Conservation (phyloP, 169 alveolate genomes). For the Babesia ovata region DNA sequence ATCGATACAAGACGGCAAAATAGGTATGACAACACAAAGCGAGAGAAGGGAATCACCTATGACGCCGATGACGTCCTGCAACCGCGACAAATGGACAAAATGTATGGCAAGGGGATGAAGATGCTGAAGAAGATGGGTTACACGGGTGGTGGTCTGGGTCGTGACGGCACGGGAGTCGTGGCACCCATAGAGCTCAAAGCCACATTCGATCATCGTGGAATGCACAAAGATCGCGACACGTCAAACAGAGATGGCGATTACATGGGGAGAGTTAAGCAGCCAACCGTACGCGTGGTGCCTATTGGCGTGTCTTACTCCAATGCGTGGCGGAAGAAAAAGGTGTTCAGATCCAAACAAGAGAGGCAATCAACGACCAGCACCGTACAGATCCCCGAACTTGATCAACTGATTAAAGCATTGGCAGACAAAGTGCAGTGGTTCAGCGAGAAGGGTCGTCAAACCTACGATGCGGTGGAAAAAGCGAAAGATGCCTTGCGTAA, state of each 20-base stretch:
- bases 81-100: conserved; percentile 34
- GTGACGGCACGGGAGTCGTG: conserved; percentile 57
- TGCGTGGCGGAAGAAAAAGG: conserved; percentile 16
- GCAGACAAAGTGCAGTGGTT: conserved; percentile 18
- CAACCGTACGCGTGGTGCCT: not conserved
- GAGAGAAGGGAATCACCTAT: not conserved
- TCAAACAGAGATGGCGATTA: not conserved
- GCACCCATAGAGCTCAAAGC: conserved; percentile 39
- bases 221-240: conserved; percentile 14
- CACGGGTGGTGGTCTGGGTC: conserved; percentile 68
- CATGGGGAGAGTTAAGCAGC: not conserved
- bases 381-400: not conserved
- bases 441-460: not conserved
- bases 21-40: not conserved
- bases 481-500: not conserved
- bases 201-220: not conserved
- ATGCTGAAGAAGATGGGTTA: conserved; percentile 70
- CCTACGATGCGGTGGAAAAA: not conserved
- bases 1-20: not conserved
- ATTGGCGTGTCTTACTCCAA: not conserved
- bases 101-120: conserved; percentile 67
- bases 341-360: not conserved
- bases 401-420: conserved; percentile 1
- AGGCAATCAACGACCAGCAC: not conserved
- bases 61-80: conserved; percentile 21